A percentile compares a stretch with the other conserved stretches of the same genome.
phyloP scores from a whole-genome alignment of 306 rosid genomes.

The Chamaecrista fasciculata region DNA sequence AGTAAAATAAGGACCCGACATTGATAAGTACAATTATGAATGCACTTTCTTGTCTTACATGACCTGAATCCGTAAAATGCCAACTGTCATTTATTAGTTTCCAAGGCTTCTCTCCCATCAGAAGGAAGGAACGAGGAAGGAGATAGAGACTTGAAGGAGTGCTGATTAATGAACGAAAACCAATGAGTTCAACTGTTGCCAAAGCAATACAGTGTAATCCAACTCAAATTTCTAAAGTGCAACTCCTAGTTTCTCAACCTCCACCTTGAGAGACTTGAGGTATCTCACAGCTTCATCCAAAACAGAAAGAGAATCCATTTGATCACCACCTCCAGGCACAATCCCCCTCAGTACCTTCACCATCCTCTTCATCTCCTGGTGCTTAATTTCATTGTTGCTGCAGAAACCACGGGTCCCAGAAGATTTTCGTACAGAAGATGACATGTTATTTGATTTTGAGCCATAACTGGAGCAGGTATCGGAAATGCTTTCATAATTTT shows the following conservation, averaged over 20 bases:
- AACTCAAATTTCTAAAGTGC: constrained; percentile 37
- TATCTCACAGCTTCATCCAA: constrained; percentile 88
- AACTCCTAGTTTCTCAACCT: constrained; percentile 70
- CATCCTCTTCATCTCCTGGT: constrained; percentile 76
- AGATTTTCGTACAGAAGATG: constrained; percentile 40
- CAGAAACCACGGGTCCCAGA: constrained; percentile 42
- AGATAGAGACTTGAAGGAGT: constrained; percentile 1
- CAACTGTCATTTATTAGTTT: constrained; percentile 36
- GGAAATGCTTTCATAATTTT: constrained; percentile 45
- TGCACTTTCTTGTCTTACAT: constrained; percentile 26
- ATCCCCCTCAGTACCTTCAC: constrained; percentile 67
- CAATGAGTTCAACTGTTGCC: constrained; percentile 8
- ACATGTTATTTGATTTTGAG: constrained; percentile 52
- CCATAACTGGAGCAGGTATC: constrained; percentile 73
- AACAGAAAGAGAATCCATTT: constrained; percentile 66
- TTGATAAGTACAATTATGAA: constrained; percentile 20
- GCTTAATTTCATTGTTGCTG: constrained; percentile 51
- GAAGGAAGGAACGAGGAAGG: constrained; percentile 12
- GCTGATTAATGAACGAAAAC: background rate
- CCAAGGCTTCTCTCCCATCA: constrained; percentile 23
- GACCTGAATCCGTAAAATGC: constrained; percentile 27
- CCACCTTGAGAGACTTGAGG: constrained; percentile 89
- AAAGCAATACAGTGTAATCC: background rate
- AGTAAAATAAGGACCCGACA: constrained; percentile 10
- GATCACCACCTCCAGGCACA: constrained; percentile 78